phyloP scores from a whole-genome alignment of 345 rosid genomes.

The Carallia pectinifolia region DNA sequence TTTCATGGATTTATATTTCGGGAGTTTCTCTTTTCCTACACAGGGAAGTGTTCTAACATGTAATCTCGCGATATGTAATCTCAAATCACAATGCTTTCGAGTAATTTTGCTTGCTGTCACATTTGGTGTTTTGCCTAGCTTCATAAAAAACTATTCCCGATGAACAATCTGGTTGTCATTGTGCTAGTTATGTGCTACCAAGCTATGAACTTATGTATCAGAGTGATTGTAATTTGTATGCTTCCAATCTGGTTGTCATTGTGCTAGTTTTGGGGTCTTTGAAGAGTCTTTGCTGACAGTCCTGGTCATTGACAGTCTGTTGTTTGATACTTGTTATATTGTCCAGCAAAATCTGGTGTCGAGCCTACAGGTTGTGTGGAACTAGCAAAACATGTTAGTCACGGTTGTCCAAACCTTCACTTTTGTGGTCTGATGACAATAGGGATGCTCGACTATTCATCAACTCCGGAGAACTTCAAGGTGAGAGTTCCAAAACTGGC shows the following conservation, averaged over 20 bases:
- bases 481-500: slow-evolving; percentile 28
- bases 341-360: slow-evolving; percentile 86
- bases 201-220: neutral
- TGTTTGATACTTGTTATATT: slow-evolving; percentile 12
- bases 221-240: neutral
- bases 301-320: neutral
- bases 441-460: slow-evolving; percentile 87
- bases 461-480: slow-evolving; percentile 97
- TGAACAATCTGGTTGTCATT: neutral
- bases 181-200: neutral
- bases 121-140: neutral
- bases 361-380: slow-evolving; percentile 82
- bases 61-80: neutral
- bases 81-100: neutral
- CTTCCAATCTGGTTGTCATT: too few relatives aligned
- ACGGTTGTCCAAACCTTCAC: slow-evolving; percentile 70
- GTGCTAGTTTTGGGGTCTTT: neutral
- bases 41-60: neutral
- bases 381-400: slow-evolving; percentile 66
- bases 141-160: neutral
- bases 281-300: neutral
- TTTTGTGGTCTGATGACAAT: slow-evolving; percentile 93
- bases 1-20: neutral
- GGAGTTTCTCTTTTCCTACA: neutral
- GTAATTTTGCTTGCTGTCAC: neutral